Evolutionary conservation across 2,329 filamentous ascomycete genomes (phyloP).

Genomic region (Scedosporium minutisporum): DNA sequence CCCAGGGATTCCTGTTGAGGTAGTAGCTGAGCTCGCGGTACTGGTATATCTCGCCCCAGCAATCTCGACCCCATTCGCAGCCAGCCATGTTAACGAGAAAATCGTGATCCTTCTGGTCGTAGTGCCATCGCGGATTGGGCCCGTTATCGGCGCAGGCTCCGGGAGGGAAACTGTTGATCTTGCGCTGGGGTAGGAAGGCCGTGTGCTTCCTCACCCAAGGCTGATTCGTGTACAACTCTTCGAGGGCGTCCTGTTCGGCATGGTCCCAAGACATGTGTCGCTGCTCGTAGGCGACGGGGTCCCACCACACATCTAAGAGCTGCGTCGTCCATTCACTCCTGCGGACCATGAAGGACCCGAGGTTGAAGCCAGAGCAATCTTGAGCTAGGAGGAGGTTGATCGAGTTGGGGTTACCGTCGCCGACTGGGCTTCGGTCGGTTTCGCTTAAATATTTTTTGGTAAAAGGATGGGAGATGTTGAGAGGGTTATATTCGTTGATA

Average conservation of each 20-base stretch:
- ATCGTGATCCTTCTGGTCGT: slow-evolving; percentile 74
- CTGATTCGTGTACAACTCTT: slow-evolving; percentile 83
- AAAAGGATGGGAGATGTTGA: slow-evolving; percentile 83
- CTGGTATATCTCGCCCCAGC: slow-evolving; percentile 96
- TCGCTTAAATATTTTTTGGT: slow-evolving; percentile 66
- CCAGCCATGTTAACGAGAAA: slow-evolving; percentile 98
- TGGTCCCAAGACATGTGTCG: slow-evolving; percentile 99
- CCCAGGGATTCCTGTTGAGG: slow-evolving; percentile 77
- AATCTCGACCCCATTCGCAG: slow-evolving; percentile 93
- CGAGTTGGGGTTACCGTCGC: slow-evolving; percentile 67
- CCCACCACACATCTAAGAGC: slow-evolving; percentile 95
- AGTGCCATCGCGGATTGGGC: slow-evolving; percentile 70
- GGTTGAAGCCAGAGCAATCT: slow-evolving; percentile 91
- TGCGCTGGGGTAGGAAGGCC: slow-evolving; percentile 81
- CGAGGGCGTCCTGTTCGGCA: slow-evolving; percentile 93
- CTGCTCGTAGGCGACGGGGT: slow-evolving; percentile 93
- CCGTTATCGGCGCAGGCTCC: slow-evolving; percentile 73
- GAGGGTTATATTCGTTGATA: slow-evolving; percentile 91
- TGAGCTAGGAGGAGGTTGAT: slow-evolving; percentile 85
- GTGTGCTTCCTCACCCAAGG: slow-evolving; percentile 87
- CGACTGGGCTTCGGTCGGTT: slow-evolving; percentile 59
- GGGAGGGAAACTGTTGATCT: slow-evolving; percentile 87
- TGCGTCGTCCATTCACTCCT: slow-evolving; percentile 84
- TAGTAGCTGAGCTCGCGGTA: slow-evolving; percentile 86
- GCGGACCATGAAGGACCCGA: slow-evolving; percentile 88